Conservation (phyloP, 2,329 filamentous ascomycete genomes). For the Calonectria pteridis region DNA sequence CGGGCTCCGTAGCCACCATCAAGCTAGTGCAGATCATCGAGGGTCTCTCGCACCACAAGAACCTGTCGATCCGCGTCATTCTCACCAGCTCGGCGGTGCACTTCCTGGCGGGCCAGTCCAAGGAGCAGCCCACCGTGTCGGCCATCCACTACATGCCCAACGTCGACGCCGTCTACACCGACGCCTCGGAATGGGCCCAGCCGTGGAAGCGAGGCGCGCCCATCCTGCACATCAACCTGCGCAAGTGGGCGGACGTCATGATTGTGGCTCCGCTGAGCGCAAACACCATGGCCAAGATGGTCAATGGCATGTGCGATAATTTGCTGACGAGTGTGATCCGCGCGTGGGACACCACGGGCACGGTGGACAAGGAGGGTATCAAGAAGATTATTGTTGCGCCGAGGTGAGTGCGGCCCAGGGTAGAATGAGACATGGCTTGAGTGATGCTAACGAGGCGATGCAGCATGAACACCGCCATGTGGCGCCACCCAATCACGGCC, state of each 20-base stretch:
- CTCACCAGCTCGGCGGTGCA: slow-evolving; percentile 79
- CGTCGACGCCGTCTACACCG: slow-evolving; percentile 84
- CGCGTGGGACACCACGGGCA: slow-evolving; percentile 86
- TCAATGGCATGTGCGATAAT: slow-evolving; percentile 81
- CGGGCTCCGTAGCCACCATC: slow-evolving; percentile 83
- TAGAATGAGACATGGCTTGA: not conserved
- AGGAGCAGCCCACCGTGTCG: slow-evolving; percentile 79
- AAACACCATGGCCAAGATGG: slow-evolving; percentile 88
- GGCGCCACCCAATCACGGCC: slow-evolving; percentile 83
- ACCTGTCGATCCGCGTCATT: slow-evolving; percentile 85
- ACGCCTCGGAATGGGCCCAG: slow-evolving; percentile 86
- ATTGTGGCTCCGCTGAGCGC: slow-evolving; percentile 86
- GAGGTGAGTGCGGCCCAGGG: not conserved
- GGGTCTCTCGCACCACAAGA: slow-evolving; percentile 64
- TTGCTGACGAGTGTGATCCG: slow-evolving; percentile 80
- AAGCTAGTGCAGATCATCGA: slow-evolving; percentile 79
- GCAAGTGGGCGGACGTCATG: slow-evolving; percentile 82
- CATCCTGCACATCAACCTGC: slow-evolving; percentile 91
- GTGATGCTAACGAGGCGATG: slow-evolving; percentile 43
- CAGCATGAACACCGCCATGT: slow-evolving; percentile 94
- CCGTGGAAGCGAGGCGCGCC: slow-evolving; percentile 83
- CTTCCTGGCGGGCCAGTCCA: slow-evolving; percentile 82
- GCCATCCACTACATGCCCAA: slow-evolving; percentile 72
- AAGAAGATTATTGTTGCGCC: slow-evolving; percentile 80
- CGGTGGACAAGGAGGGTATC: slow-evolving; percentile 65